Evolutionary conservation across 2,329 filamentous ascomycete genomes (phyloP), one percentile per base, ranked within the genome.

Genomic region (Salinomyces thailandicus): DNA sequence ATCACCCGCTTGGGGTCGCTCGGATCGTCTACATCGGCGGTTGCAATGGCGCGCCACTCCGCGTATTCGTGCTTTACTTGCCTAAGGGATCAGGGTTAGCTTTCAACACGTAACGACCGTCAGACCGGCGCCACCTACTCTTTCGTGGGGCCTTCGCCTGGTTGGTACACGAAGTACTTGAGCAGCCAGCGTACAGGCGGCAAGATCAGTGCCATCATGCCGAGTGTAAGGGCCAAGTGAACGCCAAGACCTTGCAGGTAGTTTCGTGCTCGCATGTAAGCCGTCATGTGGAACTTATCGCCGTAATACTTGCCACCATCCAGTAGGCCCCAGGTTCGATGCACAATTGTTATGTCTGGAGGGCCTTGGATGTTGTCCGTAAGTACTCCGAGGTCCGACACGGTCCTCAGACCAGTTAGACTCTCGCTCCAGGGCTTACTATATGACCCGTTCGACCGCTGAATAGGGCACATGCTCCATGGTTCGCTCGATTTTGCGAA

Each of bases 21-120:
- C 35, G 56, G 51, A 50, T 68, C 62, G 3, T 53, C 56, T 42
- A 36, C 60, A 46, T 82, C 78, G 0, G 79, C 75, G n/a, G 63
- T 67, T 1, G 72, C 82, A 14, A 83, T 64, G 4, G 70, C 79
- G 9, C 73, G 69, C 51, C 75, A 81, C 53, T 79, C 74, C 18
- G 82, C 58, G 37, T 71, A 67, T 34, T 84, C 73, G 22, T 71
- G 71, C 47, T 65, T 69, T 31, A 69, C 65, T 16, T 66, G 51
- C 59, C 50, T 81, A 73, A 9, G 9, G n/a, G n/a, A 9, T 3
- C 9, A 8, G n/a, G 9, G n/a, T 26, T 26, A 26, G 22, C n/a
- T 26, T n/a, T 9, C 9, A 26, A 26, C 9, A n/a, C 22, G 9
- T n/a, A 9, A n/a, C 22, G n/a, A 4, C n/a, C 22, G 22, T 26